Base-by-base conservation (phyloP, 2,329 filamentous ascomycete species). In the Coniochaeta ligniaria region DNA sequence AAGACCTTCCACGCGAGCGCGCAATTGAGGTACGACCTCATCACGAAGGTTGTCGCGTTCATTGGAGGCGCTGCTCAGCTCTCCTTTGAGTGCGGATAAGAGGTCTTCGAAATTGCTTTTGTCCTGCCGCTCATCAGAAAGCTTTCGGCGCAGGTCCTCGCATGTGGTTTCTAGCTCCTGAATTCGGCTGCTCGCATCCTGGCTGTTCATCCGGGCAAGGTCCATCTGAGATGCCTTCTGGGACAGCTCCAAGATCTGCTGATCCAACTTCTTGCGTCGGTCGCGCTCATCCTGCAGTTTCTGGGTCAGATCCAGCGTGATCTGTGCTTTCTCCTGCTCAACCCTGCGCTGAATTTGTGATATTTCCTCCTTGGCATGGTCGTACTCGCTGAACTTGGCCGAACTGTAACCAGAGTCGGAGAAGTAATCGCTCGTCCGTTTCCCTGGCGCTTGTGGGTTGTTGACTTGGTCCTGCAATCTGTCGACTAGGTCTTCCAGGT, bases 31-130 rank as follows among this genome's bases (percentile, higher is more conserved):
- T 2, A 96, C 86, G 45, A 96, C 81, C 73, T 96, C 91, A 64
- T 98, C 93, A 31, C 91, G 88, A 17, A 98, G 83, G 67, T 96
- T 94, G 73, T 99, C 95, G 59, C 92, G 86, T 75, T 99, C 93
- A 66, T 95, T 93, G 62, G 90, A 85, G 59, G 92, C 85, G 66
- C 86, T 89, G 68, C 93, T 85, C 16, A 98, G 80, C 71, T 99
- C 92, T 26, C 86, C 84, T 67, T 90, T 89, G 66, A 98, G 86
- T 6, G 91, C 94, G 7, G 87, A 86, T 52, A 98, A 81, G 50
- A 99, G 82, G 72, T 97, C 93, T 75, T 98, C 92, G 68, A 98
- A 96, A 72, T 96, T 97, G 70, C 91, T 88, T 73, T 96, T 97
- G 67, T 90, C 86, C 72, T 91, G 85, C 60, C 90, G 85, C 75